phyloP scores from a whole-genome alignment of 345 rosid species.

The Geranium rotundifolium region DNA sequence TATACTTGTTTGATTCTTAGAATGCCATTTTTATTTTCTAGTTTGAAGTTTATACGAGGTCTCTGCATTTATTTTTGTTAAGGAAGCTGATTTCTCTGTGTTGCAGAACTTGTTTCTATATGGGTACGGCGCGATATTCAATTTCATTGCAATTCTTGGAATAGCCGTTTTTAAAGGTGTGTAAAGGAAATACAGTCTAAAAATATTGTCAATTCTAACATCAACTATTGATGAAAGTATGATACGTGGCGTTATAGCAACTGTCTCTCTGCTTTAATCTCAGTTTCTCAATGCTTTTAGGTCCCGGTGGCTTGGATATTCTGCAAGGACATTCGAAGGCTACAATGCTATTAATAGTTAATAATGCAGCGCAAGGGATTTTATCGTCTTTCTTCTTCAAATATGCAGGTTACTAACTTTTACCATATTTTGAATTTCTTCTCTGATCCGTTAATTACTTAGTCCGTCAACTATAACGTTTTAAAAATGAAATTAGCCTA shows the following conservation, averaged over 20 bases:
- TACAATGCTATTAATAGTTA: conserved; percentile 26
- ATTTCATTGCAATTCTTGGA: conserved; percentile 34
- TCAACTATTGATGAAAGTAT: too few species aligned
- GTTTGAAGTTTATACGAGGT: too few species aligned
- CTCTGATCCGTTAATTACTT: background rate
- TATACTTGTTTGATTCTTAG: background rate
- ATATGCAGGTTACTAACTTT: conserved; percentile 22
- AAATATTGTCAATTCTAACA: background rate
- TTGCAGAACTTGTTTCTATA: conserved; percentile 42
- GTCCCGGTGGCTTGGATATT: conserved; percentile 22
- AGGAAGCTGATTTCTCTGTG: conserved; percentile 1
- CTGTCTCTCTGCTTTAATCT: background rate
- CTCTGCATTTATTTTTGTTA: background rate
- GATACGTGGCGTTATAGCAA: too few species aligned
- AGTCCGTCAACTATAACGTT: background rate
- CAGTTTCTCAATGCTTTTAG: conserved; percentile 8
- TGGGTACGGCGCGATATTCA: conserved; percentile 54
- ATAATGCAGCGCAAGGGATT: conserved; percentile 37
- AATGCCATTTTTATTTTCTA: too few species aligned
- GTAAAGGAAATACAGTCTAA: background rate
- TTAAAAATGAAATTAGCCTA: too few species aligned
- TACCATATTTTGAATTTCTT: background rate
- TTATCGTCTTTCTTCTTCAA: conserved; percentile 32
- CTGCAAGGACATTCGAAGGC: conserved; percentile 27
- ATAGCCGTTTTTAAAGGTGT: conserved; percentile 36